Evolutionary conservation across 495 filamentous ascomycete species (phyloP), one percentile per base, ranked within the genome.

Genomic region (Lindgomyces ingoldianus): DNA sequence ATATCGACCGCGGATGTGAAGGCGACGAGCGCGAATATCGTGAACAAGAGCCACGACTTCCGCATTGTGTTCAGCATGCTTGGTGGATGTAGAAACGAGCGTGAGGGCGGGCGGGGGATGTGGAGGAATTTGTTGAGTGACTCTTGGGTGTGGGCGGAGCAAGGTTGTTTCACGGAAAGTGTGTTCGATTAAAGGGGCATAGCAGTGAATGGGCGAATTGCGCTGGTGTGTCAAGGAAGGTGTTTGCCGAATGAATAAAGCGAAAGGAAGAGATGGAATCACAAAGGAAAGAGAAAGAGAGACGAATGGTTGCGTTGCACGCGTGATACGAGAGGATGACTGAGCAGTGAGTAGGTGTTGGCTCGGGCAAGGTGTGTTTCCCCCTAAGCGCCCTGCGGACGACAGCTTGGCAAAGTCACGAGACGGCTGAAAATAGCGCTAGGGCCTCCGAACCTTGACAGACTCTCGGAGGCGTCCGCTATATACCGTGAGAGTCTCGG

Each of bases 41-140:
- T 39, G 63, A 67, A 63, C 33, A 70, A 63, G 19, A 67, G 53
- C 68, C 68, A 70, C 57, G 68, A 67, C 21, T 55, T 46, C 21
- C 63, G 64, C 63, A 67, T 60, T 14, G 50, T 58, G 62, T 22
- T 57, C 18, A 62, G 47, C 62, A 65, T 70, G 60, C 53, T 68
- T 59, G 60, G 22, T 11, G 1, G 48, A 12, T 22, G 57, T 27
- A 39, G 33, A 39, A 39, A 42, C 11, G 60, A 56, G 14, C 57
- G 30, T n/a, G 21, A 30, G 27, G 51, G 26, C 12, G 22, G 36
- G 44, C 48, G 53, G 16, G 14, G 57, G 48, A 8, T 16, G 51
- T 39, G 60, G 30, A 14, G 21, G 64, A 25, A 44, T 67, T 26
- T 67, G 55, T 36, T 45, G 46, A 14, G 26, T 9, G 36, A n/a